Conservation (phyloP, 768 basidiomycete genomes). For the Rhizopogon rudus region DNA sequence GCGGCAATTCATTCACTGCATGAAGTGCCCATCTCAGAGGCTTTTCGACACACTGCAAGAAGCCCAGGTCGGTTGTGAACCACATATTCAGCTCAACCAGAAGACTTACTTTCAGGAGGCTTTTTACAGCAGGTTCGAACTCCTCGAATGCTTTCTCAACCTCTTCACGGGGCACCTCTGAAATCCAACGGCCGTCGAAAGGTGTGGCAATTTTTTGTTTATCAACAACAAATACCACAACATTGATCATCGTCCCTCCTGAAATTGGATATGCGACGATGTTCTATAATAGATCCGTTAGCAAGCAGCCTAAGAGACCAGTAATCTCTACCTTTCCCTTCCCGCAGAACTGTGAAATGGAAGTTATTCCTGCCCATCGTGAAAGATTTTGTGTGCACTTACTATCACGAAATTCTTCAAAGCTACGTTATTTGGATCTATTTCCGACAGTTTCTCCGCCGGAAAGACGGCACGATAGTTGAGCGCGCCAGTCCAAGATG, state of each 20-base stretch:
- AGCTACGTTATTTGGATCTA: conserved; percentile 10
- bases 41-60: conserved; percentile 24
- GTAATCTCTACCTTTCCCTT: neutral
- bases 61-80: neutral
- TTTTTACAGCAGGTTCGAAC: conserved; percentile 30
- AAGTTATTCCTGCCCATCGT: neutral
- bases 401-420: conserved; percentile 14
- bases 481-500: conserved; percentile 37
- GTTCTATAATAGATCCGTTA: conserved; percentile 20
- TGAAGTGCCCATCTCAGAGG: conserved; percentile 38
- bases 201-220: conserved; percentile 19
- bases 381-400: neutral
- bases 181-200: conserved; percentile 22
- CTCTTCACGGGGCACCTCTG: conserved; percentile 23
- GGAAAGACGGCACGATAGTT: conserved; percentile 34
- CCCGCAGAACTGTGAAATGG: conserved; percentile 9
- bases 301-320: neutral
- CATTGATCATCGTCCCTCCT: conserved; percentile 27
- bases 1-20: conserved; percentile 30
- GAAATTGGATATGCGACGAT: conserved; percentile 33
- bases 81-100: neutral
- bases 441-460: conserved; percentile 17
- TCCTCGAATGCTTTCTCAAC: conserved; percentile 19
- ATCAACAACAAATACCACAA: conserved; percentile 25
- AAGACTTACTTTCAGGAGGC: conserved; percentile 18